Conservation (phyloP, 179 eudicot genomes). For the Pouteria campechiana region DNA sequence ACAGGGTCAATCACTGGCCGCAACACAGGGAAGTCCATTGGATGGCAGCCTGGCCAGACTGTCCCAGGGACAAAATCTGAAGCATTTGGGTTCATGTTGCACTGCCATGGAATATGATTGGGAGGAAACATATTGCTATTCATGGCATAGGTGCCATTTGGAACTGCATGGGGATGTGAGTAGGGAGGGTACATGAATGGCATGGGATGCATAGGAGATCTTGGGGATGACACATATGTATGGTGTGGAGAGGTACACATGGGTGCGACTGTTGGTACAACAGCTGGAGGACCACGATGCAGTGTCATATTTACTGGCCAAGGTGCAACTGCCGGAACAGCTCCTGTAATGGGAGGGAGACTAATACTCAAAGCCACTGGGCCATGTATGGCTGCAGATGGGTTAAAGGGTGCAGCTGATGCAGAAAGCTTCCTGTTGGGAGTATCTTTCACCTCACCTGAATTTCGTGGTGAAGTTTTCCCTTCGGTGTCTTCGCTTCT, state of each 20-base stretch:
- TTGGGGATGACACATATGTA: conserved; percentile 79
- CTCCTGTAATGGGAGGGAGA: conserved; percentile 49
- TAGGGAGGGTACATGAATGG: conserved; percentile 84
- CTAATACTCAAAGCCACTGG: conserved; percentile 51
- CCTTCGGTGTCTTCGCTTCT: conserved; percentile 16
- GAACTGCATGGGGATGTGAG: conserved; percentile 59
- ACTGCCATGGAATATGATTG: conserved; percentile 73
- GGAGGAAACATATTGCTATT: conserved; percentile 51
- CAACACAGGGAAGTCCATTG: conserved; percentile 53
- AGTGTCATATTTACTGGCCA: conserved; percentile 80
- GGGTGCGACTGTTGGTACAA: conserved; percentile 36
- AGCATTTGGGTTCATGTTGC: conserved; percentile 38
- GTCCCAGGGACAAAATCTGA: conserved; percentile 43
- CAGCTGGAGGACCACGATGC: conserved; percentile 48
- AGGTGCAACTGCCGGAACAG: conserved; percentile 48
- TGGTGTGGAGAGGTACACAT: conserved; percentile 68
- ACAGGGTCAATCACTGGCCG: conserved; percentile 57
- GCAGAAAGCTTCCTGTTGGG: conserved; percentile 81
- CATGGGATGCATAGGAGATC: conserved; percentile 68
- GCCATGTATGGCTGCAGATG: conserved; percentile 41
- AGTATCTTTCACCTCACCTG: conserved; percentile 34
- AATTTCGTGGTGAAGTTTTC: conserved; percentile 27
- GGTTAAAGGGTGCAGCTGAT: conserved; percentile 86
- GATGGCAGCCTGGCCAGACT: conserved; percentile 67
- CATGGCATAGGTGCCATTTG: conserved; percentile 46